Evolutionary conservation across 2,329 filamentous ascomycete species (phyloP), one percentile per base, ranked within the genome.

Genomic region (Nigrograna mackinnonii): DNA sequence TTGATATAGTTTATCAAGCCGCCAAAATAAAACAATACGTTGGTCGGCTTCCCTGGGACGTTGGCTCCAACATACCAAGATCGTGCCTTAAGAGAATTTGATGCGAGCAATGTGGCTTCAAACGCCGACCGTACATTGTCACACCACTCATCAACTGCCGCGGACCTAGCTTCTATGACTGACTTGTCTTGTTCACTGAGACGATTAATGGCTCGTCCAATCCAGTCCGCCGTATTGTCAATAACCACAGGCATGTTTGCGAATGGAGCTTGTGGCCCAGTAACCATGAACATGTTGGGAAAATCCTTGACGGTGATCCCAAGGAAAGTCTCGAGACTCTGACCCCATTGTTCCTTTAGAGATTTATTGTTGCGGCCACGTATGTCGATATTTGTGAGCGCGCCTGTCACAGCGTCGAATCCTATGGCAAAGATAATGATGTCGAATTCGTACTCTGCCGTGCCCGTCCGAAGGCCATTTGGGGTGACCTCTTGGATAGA

Each of bases 401-500:
- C 39, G 7, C 71, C 71, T 2, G 57, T 63, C 39, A 70, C 62
- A 1, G 67, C 60, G 40, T 75, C 71, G 39, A 75, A 76, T 0
- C 73, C 72, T 0, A 63, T 74, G 19, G 60, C 71, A 36, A 70
- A 53, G 36, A 84, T 69, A 17, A 84, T 74, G 12, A 72, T 72
- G 52, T 84, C 82, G 11, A 80, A 72, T 22, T 76, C 67, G 39
- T 79, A 58, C 3, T 39, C 37, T n/a, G 76, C 60, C 22, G 71
- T 55, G n/a, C 76, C 78, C 24, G 57, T 54, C 1, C 65, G 67
- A 22, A 80, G 66, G 12, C 79, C 74, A n/a, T 71, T 68, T 9
- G 71, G 60, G 2, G 79, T 72, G 30, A 82, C 67, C 5, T 61
- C 55, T 21, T 66, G 65, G 28, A 83, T 78, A 1, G 61, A 60